These are phyloP conservation scores for Ceratobasidium sp. DNA, from an alignment of 1,284 basidiomycete genomes.

Conservation along the genomic window DNA sequence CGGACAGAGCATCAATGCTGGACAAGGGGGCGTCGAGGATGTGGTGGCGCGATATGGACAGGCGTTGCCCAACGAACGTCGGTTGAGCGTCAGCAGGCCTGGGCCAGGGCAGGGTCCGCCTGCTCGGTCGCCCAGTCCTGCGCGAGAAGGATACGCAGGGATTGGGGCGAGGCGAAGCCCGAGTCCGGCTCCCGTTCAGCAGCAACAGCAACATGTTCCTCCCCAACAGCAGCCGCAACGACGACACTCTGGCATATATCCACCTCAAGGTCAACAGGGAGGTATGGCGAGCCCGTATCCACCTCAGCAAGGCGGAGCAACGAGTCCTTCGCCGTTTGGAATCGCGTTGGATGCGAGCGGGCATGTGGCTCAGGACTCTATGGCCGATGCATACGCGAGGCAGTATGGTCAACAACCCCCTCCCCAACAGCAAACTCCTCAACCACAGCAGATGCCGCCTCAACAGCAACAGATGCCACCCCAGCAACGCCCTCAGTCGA, in stretches of 20 bases:
- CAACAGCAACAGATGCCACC: constrained; percentile 46
- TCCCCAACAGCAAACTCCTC: constrained; percentile 44
- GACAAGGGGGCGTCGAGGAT: constrained; percentile 63
- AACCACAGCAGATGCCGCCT: constrained; percentile 46
- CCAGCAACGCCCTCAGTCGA: constrained; percentile 40
- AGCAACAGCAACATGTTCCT: constrained; percentile 46
- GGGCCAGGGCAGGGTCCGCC: constrained; percentile 41
- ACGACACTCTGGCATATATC: constrained; percentile 42
- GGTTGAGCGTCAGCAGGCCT: constrained; percentile 57
- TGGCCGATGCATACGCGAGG: constrained; percentile 63
- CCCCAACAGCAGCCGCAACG: constrained; percentile 49
- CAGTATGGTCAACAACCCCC: constrained; percentile 44
- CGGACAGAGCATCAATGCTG: constrained; percentile 48
- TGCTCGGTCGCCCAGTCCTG: constrained; percentile 52
- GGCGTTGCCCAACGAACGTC: constrained; percentile 85
- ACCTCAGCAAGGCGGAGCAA: constrained; percentile 45
- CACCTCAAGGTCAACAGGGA: constrained; percentile 4
- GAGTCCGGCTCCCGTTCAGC: constrained; percentile 56
- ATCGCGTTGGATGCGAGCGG: constrained; percentile 81
- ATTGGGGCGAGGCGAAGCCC: constrained; percentile 73
- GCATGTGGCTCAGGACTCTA: constrained; percentile 78
- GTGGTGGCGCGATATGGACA: constrained; percentile 82
- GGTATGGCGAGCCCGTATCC: constrained; percentile 3
- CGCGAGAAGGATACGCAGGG: constrained; percentile 72
- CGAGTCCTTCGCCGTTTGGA: constrained; percentile 61